Percentiles rank a stretch among this genome's conserved stretches.
These are phyloP conservation scores for Amylocystis lapponica DNA, from an alignment of 768 basidiomycete species.

Conservation along the genomic window DNA sequence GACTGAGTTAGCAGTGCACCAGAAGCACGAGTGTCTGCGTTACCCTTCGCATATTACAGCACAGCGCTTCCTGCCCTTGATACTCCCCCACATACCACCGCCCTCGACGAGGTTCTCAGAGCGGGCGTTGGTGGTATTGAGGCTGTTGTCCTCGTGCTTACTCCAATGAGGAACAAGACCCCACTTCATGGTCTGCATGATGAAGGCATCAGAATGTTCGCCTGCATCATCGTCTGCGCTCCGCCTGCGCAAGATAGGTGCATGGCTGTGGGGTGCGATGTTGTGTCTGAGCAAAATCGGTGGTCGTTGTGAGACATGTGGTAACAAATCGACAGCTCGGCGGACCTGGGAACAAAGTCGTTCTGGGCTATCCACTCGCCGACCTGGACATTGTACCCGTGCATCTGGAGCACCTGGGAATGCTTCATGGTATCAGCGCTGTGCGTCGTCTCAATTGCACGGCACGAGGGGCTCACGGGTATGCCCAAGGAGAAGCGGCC, in stretches of 20 bases:
- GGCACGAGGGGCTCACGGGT: slow-evolving; percentile 5
- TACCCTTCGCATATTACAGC: slow-evolving; percentile 79
- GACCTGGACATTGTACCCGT: slow-evolving; percentile 15
- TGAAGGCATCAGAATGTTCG: slow-evolving; percentile 20
- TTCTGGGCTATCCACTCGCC: slow-evolving; percentile 15
- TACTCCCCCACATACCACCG: slow-evolving; percentile 78
- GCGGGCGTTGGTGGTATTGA: slow-evolving; percentile 89
- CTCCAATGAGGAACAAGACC: slow-evolving; percentile 83
- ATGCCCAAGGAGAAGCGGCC: slow-evolving; percentile 8
- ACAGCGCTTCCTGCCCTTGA: slow-evolving; percentile 81
- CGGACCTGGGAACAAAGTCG: slow-evolving; percentile 13
- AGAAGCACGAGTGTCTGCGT: slow-evolving; percentile 9
- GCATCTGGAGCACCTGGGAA: slow-evolving; percentile 11
- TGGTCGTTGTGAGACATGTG: slow-evolving; percentile 22
- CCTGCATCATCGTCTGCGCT: slow-evolving; percentile 21
- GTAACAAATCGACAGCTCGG: not conserved
- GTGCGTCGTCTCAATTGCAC: no score
- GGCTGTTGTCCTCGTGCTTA: slow-evolving; percentile 62
- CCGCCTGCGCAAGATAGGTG: slow-evolving; percentile 63
- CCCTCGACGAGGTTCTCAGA: slow-evolving; percentile 73
- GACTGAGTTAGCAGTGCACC: not conserved
- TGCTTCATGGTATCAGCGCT: no score
- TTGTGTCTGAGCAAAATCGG: slow-evolving; percentile 66
- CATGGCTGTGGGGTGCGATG: slow-evolving; percentile 75
- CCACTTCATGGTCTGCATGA: slow-evolving; percentile 87